Conservation (phyloP, 164 flowering plant genomes). For the Umbellularia californica region DNA sequence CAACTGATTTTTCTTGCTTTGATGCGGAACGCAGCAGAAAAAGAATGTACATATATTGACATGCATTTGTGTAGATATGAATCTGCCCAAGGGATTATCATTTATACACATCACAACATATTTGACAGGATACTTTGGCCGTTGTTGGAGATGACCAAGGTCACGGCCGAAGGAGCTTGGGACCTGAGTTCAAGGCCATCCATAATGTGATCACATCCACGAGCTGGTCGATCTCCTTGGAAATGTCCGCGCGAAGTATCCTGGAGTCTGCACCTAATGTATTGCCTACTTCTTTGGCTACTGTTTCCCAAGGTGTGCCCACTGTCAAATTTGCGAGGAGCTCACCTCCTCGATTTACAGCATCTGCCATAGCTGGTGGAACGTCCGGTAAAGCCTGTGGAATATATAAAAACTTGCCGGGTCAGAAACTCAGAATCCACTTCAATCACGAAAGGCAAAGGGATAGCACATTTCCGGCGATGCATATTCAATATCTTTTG, state of each 20-base stretch:
- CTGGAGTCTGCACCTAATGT: constrained; percentile 59
- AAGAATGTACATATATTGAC: background rate
- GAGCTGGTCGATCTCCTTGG: constrained; percentile 70
- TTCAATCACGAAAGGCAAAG: background rate
- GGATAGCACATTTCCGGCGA: background rate
- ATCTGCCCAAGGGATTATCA: background rate
- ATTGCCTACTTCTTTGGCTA: constrained; percentile 75
- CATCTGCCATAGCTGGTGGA: constrained; percentile 90
- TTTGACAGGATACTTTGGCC: background rate
- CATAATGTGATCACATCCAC: constrained; percentile 71
- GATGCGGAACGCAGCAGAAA: background rate
- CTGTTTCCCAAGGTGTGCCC: constrained; percentile 92
- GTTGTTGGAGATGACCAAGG: background rate
- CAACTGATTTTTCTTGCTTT: too few species aligned
- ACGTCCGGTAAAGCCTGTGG: constrained; percentile 77
- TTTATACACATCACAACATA: background rate
- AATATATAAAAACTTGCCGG: background rate
- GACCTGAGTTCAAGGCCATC: constrained; percentile 60
- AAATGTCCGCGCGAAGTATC: constrained; percentile 40
- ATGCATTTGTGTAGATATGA: background rate
- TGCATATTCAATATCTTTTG: background rate
- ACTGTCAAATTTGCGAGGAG: constrained; percentile 59
- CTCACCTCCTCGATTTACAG: constrained; percentile 85
- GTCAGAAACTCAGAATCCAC: too few species aligned
- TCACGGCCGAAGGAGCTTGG: constrained; percentile 33